These are phyloP conservation scores for Corylus heterophylla DNA, from an alignment of 306 rosid species.

Conservation along the genomic window DNA sequence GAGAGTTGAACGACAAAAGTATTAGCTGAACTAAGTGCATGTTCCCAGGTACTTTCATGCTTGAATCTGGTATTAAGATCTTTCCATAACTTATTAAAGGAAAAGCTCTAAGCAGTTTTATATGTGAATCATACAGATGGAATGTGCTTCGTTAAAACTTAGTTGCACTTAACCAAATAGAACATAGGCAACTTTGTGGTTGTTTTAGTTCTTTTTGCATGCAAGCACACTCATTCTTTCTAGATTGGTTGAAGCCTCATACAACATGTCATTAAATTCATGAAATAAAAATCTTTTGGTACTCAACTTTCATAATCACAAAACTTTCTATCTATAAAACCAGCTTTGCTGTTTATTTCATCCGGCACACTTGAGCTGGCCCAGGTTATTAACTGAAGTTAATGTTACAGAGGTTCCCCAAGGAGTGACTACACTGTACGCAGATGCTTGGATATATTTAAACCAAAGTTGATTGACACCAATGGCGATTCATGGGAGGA, in stretches of 20 bases:
- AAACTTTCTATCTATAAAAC: not conserved
- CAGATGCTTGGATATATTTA: slow-evolving; percentile 75
- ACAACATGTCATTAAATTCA: not conserved
- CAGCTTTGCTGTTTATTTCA: not conserved
- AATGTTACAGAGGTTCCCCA: slow-evolving; percentile 89
- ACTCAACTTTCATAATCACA: not conserved
- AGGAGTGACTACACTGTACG: slow-evolving; percentile 74
- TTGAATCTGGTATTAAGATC: not conserved
- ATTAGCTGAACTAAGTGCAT: not conserved
- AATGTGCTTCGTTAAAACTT: not conserved
- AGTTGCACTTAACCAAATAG: not conserved
- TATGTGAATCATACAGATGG: not conserved
- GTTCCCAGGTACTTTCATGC: not conserved
- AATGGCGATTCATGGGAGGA: slow-evolving; percentile 97
- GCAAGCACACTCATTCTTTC: not conserved
- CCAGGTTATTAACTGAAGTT: slow-evolving; percentile 63
- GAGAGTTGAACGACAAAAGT: too few species aligned
- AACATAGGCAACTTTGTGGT: not conserved
- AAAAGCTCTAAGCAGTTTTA: not conserved
- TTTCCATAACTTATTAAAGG: not conserved
- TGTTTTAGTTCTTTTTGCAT: not conserved
- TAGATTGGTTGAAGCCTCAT: not conserved
- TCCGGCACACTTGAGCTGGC: not conserved
- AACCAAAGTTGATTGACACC: slow-evolving; percentile 66
- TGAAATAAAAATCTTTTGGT: not conserved